Evolutionary conservation across 202 grass and related monocot genomes (phyloP), one percentile per base, ranked within the genome.

Genomic region (Bolboschoenoplectus hybrid): DNA sequence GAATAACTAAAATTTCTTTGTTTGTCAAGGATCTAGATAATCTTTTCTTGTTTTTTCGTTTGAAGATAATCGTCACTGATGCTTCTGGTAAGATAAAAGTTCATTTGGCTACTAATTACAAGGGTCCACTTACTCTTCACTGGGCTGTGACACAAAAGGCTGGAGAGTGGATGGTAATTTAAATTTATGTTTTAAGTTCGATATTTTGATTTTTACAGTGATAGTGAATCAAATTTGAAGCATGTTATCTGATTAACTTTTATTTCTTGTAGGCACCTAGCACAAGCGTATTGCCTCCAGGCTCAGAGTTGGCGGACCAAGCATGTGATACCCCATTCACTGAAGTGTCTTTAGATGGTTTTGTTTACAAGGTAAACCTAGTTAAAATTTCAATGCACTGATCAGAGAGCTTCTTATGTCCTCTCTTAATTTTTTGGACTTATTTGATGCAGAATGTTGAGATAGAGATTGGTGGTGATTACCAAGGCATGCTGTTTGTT

Each of bases 401-500:
- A 41, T 20, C 10, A 46, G 38, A 35, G 19, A 79, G 19, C 32
- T 81, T 80, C 76, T 76, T 74, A 88, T 34, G 53, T 8, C 43
- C 65, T 65, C 14, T 91, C 53, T 81, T 52, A 88, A 79, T 84
- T 70, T 74, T 83, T 41, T 63, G 67, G 43, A 80, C 89, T 45
- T 90, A 86, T 86, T 49, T 86, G 17, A 12, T 58, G 6, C 87
- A 99, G 97, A 87, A 77, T 90, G 53, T 94, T 88, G 92, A 93
- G 75, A 91, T 99, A 85, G 92, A 97, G 74, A 88, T 97, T 90
- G 89, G 91, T 82, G 85, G 81, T 19, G 80, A 84, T 82, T 96
- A 99, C 83, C 88, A 88, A 63, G 93, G 92, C 32, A 89, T 99
- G 88, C 92, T 92, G 39, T 97, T 99, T 91, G 93, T 99, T 86